These are phyloP conservation scores for Phlyctochytrium bullatum DNA, from an alignment of 192 early-diverging fungal genomes.

Conservation along the genomic window DNA sequence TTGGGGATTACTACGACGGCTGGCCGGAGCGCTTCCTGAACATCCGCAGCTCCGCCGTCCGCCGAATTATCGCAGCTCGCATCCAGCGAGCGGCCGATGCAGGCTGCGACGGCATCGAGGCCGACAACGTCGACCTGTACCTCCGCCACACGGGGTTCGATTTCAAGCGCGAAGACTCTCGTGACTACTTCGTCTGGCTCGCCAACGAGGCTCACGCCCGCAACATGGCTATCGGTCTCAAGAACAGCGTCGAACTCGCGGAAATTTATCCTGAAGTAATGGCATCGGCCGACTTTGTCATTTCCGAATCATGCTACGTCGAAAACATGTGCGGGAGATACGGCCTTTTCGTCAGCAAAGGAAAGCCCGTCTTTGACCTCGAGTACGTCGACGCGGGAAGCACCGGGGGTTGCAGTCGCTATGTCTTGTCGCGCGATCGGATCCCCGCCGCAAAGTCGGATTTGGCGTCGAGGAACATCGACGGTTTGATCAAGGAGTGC, in stretches of 20 bases:
- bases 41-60: constrained; percentile 11
- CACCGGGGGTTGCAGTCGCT: constrained; percentile 20
- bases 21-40: constrained; percentile 26
- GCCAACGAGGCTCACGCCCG: not conserved
- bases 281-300: constrained; percentile 4
- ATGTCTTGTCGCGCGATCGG: no score
- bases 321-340: constrained; percentile 1
- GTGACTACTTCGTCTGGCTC: constrained; percentile 15
- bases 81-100: constrained; percentile 2
- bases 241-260: constrained; percentile 4
- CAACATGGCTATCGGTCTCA: constrained; percentile 16
- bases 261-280: not conserved
- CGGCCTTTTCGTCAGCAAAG: constrained; percentile 7
- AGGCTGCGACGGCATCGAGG: constrained; percentile 25
- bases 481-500: constrained; percentile 16
- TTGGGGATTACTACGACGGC: constrained; percentile 18
- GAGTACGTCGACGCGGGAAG: constrained; percentile 15
- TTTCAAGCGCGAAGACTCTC: not conserved
- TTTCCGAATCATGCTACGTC: constrained; percentile 6
- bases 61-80: constrained; percentile 13
- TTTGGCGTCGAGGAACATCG: constrained; percentile 11
- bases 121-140: constrained; percentile 24
- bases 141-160: constrained; percentile 10
- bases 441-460: not conserved
- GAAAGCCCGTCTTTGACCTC: constrained; percentile 21